Evolutionary conservation across 2,329 filamentous ascomycete genomes (phyloP).

Genomic region (Lizonia empirigonia): DNA sequence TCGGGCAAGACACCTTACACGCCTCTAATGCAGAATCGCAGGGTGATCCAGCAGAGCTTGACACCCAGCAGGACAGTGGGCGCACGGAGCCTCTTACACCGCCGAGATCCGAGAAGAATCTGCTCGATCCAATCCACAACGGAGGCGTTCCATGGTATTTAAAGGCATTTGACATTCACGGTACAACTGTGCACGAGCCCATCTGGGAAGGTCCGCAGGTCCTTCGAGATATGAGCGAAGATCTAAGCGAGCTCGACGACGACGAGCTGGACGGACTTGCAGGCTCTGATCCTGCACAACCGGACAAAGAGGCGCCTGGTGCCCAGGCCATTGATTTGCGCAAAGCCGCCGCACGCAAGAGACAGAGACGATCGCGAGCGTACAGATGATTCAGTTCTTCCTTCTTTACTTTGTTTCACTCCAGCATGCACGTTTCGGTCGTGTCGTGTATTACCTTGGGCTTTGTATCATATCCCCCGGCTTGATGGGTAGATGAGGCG

Average conservation of each 20-base stretch:
- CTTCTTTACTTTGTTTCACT: slow-evolving; percentile 15
- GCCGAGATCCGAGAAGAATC: slow-evolving; percentile 61
- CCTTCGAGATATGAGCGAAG: slow-evolving; percentile 77
- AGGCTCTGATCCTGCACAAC: slow-evolving; percentile 39
- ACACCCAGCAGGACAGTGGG: slow-evolving; percentile 21
- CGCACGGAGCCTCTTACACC: slow-evolving; percentile 64
- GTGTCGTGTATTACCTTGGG: slow-evolving; percentile 26
- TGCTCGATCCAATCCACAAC: slow-evolving; percentile 51
- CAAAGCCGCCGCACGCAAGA: slow-evolving; percentile 37
- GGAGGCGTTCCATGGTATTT: slow-evolving; percentile 92
- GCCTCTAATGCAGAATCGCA: slow-evolving; percentile 21
- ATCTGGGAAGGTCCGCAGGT: slow-evolving; percentile 75
- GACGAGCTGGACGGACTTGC: slow-evolving; percentile 75
- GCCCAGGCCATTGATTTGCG: slow-evolving; percentile 33
- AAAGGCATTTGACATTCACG: slow-evolving; percentile 75
- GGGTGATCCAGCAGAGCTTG: slow-evolving; percentile 30
- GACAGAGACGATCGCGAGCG: slow-evolving; percentile 37
- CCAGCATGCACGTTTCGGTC: slow-evolving; percentile 12
- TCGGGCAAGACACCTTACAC: slow-evolving; percentile 38
- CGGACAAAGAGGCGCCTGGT: slow-evolving; percentile 32
- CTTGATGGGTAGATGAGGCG: slow-evolving; percentile 16
- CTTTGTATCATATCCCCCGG: slow-evolving; percentile 27
- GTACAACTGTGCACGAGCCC: slow-evolving; percentile 78
- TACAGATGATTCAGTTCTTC: slow-evolving; percentile 24
- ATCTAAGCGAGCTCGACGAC: slow-evolving; percentile 89